Conservation (phyloP, 192 early-diverging fungal species). For the Jimgerdemannia lactiflua region DNA sequence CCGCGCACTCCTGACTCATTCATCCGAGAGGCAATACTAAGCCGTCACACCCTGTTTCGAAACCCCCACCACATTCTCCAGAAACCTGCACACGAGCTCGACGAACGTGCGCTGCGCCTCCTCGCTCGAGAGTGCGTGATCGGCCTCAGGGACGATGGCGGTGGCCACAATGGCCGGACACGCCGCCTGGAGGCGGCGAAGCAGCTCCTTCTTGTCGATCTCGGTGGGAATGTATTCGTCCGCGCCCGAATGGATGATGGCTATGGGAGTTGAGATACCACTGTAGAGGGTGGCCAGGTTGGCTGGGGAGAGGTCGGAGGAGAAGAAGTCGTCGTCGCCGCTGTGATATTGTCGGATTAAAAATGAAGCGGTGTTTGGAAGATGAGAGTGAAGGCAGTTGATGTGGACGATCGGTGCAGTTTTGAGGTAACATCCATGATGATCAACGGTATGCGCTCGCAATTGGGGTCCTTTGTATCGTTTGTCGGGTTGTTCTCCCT, state of each 20-base stretch:
- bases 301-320: constrained; percentile 26
- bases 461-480: too few relatives aligned
- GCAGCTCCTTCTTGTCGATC: constrained; percentile 20
- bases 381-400: too few relatives aligned
- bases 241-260: constrained; percentile 25
- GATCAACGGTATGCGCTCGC: too few relatives aligned
- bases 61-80: background rate
- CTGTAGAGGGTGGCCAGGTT: constrained; percentile 19
- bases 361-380: too few relatives aligned
- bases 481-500: too few relatives aligned
- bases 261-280: constrained; percentile 16
- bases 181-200: constrained; percentile 8
- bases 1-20: too few relatives aligned
- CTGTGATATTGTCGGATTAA: background rate
- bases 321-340: constrained; percentile 38
- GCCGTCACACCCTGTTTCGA: too few relatives aligned
- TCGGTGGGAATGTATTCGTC: constrained; percentile 31
- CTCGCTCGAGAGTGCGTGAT: constrained; percentile 29
- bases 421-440: too few relatives aligned
- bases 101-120: constrained; percentile 16
- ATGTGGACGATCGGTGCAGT: too few relatives aligned
- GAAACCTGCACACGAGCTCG: background rate
- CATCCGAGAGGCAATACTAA: too few relatives aligned
- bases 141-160: constrained; percentile 22
- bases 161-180: constrained; percentile 10